phyloP scores from a whole-genome alignment of 352 stramenopile species.

The Pythium sp. region DNA sequence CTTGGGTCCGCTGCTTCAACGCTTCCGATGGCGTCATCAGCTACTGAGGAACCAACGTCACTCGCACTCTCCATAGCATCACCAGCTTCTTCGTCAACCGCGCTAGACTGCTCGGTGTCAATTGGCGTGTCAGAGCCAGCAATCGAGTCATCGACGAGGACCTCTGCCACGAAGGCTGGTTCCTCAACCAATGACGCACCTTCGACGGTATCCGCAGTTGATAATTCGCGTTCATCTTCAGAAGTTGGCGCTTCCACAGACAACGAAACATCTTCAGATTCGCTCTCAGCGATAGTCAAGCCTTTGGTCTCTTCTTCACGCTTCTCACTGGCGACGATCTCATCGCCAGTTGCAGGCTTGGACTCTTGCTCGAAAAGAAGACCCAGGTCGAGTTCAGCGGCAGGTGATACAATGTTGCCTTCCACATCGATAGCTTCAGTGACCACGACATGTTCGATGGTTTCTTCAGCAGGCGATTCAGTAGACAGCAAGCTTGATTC shows the following conservation, averaged over 20 bases:
- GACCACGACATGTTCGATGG: neutral
- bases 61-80: neutral
- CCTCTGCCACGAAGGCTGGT: neutral
- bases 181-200: neutral
- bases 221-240: neutral
- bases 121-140: neutral
- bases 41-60: neutral
- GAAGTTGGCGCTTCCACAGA: neutral
- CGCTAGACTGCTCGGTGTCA: neutral
- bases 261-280: neutral
- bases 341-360: neutral
- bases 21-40: slow-evolving; percentile 4
- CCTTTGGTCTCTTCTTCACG: neutral
- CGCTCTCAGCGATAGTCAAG: neutral
- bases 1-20: slow-evolving; percentile 2
- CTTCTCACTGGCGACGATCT: neutral
- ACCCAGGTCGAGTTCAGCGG: neutral
- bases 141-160: neutral
- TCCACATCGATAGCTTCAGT: slow-evolving; percentile 5
- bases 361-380: neutral
- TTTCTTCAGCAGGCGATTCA: neutral
- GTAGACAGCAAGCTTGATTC: neutral
- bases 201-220: neutral
- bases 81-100: neutral
- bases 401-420: slow-evolving; percentile 4